These are phyloP conservation scores for Botrytis pseudocinerea DNA, from an alignment of 2,329 filamentous ascomycete genomes.

Conservation along the genomic window DNA sequence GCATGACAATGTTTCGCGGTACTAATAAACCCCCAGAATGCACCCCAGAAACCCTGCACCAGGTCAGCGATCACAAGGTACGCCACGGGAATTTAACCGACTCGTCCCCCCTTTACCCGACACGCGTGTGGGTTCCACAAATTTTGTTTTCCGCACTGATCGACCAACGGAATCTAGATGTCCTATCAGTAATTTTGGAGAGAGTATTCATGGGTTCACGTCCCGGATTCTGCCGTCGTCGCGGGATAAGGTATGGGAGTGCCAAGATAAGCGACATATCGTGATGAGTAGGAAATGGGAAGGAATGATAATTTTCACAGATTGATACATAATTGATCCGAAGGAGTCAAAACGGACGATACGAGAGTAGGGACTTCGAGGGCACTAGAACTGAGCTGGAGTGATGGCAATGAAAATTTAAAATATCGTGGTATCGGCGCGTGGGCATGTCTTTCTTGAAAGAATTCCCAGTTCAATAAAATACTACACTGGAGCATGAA, in stretches of 20 bases:
- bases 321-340: no score
- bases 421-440: background rate
- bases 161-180: background rate
- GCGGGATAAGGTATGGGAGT: background rate
- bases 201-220: background rate
- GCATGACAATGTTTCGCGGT: background rate
- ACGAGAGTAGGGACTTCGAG: background rate
- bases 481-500: background rate
- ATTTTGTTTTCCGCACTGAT: background rate
- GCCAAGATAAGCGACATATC: background rate
- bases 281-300: background rate
- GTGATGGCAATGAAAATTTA: background rate
- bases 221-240: background rate
- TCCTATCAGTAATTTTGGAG: background rate
- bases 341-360: background rate
- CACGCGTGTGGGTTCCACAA: background rate
- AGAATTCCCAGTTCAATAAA: background rate
- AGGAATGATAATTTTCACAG: background rate
- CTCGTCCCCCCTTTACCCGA: conserved; percentile 15
- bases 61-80: conserved; percentile 7
- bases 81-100: conserved; percentile 5
- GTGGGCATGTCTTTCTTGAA: background rate
- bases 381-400: background rate
- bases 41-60: background rate
- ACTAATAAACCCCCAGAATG: background rate